Base-by-base conservation (phyloP, 2,329 filamentous ascomycete species). In the Venturiaceae sp. region DNA sequence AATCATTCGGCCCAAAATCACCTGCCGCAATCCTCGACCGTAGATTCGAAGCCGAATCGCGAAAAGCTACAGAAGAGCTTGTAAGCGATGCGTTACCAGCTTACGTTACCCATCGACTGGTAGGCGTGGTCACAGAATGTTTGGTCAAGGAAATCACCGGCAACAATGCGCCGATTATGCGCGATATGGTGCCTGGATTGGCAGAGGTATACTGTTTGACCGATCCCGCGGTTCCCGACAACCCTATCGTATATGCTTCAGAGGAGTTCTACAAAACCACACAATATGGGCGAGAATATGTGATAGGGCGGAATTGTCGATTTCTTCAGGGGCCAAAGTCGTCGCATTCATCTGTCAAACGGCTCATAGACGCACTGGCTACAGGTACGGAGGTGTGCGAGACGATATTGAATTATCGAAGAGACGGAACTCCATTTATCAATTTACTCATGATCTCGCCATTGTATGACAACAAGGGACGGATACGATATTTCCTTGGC, bases 191-290 rank as follows among this genome's bases (percentile, higher is more conserved):
- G 1, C 69, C 70, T 1, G 72, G 71, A 36, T 59, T 77, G 34
- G 75, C 74, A 32, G 74, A 77, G 61, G 72, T 75, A 2, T 77
- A 75, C 60, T 77, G 75, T 58, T 65, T 77, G 6, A 71, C 72
- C 2, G 75, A 77, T 63, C 74, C 74, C 9, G 71, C 69, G 16
- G 62, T 73, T 34, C 65, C 67, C 9, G 74, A 76, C 62, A 76
- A 75, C 60, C 74, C 74, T 2, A 75, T 77, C 58, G 69, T 76
- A 1, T 77, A 75, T 62, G 74, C 74, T 33, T 75, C 71, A 16
- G 70, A 75, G 61, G 74, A 74, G 57, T 77, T 77, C 64, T 76
- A 75, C 64, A 68, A 70, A 46, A 72, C 69, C 23, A 72, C 74
- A 2, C 71, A 74, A 41, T 77, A 76, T 60, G 69, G 70, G 21